phyloP scores from a whole-genome alignment of 208 protist species.

The Acanthamoeba lenticulata region DNA sequence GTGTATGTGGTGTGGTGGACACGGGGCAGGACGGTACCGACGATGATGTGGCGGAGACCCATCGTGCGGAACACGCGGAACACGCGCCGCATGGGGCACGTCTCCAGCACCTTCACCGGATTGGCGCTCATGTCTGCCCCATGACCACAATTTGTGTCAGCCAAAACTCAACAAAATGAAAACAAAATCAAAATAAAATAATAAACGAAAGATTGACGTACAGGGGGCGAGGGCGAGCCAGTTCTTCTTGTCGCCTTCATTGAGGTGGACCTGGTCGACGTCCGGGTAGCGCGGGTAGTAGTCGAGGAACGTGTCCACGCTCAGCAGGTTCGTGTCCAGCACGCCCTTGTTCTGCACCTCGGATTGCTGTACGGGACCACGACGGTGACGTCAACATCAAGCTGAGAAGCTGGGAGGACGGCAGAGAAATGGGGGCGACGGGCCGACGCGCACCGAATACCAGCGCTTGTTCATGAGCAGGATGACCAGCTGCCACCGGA shows the following conservation, averaged over 20 bases:
- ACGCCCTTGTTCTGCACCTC: constrained; percentile 43
- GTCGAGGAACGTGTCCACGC: constrained; percentile 28
- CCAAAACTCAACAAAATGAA: neutral
- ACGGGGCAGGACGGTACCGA: neutral
- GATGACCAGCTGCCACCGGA: constrained; percentile 48
- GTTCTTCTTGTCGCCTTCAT: constrained; percentile 1
- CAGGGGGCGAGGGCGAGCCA: constrained; percentile 25
- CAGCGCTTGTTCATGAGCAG: constrained; percentile 63
- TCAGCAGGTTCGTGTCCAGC: constrained; percentile 12
- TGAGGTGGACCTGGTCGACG: constrained; percentile 1
- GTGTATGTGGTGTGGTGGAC: neutral
- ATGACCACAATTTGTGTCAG: neutral
- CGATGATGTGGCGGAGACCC: constrained; percentile 46
- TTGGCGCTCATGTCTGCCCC: constrained; percentile 49
- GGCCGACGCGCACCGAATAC: constrained; percentile 26
- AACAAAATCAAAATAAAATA: neutral
- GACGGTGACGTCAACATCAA: too few species aligned
- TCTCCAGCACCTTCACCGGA: constrained; percentile 47
- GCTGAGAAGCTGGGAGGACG: neutral
- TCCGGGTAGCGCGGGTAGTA: constrained; percentile 33
- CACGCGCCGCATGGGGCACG: constrained; percentile 45
- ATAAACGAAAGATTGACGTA: neutral
- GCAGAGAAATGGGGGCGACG: too few species aligned
- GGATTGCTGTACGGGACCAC: neutral
- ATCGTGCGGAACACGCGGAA: constrained; percentile 60